Conservation (phyloP, 1,139 yeast species). For the Candida tropicalis region DNA sequence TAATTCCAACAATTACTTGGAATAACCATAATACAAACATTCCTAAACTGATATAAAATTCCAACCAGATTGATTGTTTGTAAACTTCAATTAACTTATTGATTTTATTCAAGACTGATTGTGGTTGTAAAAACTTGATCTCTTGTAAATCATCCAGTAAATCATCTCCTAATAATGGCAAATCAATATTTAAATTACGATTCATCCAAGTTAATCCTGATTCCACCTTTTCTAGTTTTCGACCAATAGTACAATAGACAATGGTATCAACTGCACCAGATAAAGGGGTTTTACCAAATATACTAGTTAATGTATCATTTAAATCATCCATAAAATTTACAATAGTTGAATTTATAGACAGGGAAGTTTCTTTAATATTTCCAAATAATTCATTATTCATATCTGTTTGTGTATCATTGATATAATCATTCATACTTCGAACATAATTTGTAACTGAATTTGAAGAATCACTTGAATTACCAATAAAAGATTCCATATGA, state of each 20-base stretch:
- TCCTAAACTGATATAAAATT: slow-evolving; percentile 46
- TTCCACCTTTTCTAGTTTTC: slow-evolving; percentile 66
- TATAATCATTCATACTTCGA: slow-evolving; percentile 25
- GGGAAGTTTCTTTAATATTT: slow-evolving; percentile 59
- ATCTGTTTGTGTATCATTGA: slow-evolving; percentile 32
- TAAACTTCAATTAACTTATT: slow-evolving; percentile 30
- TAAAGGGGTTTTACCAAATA: slow-evolving; percentile 71
- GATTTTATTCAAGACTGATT: slow-evolving; percentile 14
- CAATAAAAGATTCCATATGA: slow-evolving; percentile 3
- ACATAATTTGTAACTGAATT: slow-evolving; percentile 18
- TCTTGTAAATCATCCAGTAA: slow-evolving; percentile 10
- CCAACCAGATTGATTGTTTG: slow-evolving; percentile 38
- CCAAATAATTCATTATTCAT: slow-evolving; percentile 71
- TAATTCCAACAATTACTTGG: slow-evolving; percentile 43
- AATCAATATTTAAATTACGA: slow-evolving; percentile 55
- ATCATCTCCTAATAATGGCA: slow-evolving; percentile 46
- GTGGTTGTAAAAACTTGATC: slow-evolving; percentile 13
- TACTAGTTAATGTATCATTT: slow-evolving; percentile 32
- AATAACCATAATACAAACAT: slow-evolving; percentile 52
- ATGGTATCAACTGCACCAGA: slow-evolving; percentile 63
- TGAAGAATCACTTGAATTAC: not conserved
- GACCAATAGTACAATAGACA: slow-evolving; percentile 77
- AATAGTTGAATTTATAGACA: slow-evolving; percentile 49
- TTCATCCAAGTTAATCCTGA: slow-evolving; percentile 80
- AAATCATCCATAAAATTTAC: slow-evolving; percentile 34